phyloP scores from a whole-genome alignment of 306 rosid species.

The Prunus mume region DNA sequence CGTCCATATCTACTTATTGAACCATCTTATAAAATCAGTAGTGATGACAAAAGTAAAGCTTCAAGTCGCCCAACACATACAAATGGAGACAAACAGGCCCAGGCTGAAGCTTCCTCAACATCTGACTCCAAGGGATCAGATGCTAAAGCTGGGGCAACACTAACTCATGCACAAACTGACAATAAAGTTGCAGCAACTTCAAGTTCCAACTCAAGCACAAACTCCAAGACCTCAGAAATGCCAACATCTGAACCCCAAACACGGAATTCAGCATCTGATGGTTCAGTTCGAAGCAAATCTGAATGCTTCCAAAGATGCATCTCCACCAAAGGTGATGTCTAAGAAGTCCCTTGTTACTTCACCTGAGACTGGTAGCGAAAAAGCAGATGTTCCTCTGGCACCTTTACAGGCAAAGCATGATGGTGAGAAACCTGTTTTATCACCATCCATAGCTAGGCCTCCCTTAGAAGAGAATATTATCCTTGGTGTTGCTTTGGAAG shows the following conservation, averaged over 20 bases:
- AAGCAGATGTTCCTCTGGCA: conserved; percentile 33
- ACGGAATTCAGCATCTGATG: conserved; percentile 30
- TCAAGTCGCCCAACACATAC: conserved; percentile 45
- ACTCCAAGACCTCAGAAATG: conserved; percentile 38
- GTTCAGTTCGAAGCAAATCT: conserved; percentile 37
- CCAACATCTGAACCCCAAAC: conserved; percentile 37
- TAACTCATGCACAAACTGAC: conserved; percentile 41
- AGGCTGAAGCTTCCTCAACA: conserved; percentile 42
- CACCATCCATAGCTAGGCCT: conserved; percentile 38
- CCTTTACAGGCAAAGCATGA: conserved; percentile 53
- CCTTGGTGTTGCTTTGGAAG: conserved; percentile 95
- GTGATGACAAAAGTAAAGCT: conserved; percentile 71
- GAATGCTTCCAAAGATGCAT: conserved; percentile 41
- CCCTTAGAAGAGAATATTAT: conserved; percentile 82
- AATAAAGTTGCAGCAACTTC: conserved; percentile 32
- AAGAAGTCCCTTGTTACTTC: conserved; percentile 36
- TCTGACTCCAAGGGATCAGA: conserved; percentile 32
- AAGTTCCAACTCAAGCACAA: conserved; percentile 30
- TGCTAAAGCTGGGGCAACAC: conserved; percentile 4
- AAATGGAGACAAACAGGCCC: conserved; percentile 65
- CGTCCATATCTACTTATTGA: conserved; percentile 74
- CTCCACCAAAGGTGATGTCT: conserved; percentile 23
- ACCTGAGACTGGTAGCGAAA: conserved; percentile 37
- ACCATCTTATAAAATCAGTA: conserved; percentile 67
- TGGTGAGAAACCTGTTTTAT: conserved; percentile 45